Evolutionary conservation across 108 stramenopile genomes (phyloP).

Genomic region (Seminavis robusta): DNA sequence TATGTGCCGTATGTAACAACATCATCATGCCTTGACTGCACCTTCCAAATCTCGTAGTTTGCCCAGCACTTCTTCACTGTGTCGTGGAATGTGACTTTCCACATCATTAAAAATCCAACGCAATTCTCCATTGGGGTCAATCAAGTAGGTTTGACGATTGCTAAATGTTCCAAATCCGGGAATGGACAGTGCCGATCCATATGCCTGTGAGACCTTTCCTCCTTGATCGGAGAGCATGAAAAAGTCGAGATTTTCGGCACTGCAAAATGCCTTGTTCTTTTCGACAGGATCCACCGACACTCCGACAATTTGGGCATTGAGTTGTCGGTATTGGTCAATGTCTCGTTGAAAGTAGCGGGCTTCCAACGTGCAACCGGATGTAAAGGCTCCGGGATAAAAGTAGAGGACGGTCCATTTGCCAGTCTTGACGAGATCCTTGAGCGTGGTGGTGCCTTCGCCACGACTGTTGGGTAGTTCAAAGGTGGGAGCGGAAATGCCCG

Average conservation of each 20-base stretch:
- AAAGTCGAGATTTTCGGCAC: conserved; percentile 63
- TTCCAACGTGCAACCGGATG: conserved; percentile 78
- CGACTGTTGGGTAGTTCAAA: conserved; percentile 70
- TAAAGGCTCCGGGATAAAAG: conserved; percentile 87
- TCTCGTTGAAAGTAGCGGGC: conserved; percentile 69
- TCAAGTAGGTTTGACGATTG: conserved; percentile 82
- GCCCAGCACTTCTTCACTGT: conserved; percentile 67
- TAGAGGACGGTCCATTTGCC: conserved; percentile 77
- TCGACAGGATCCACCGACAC: conserved; percentile 78
- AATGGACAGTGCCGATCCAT: conserved; percentile 55
- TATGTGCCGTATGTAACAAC: no score
- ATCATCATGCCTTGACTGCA: background rate
- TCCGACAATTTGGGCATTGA: conserved; percentile 74
- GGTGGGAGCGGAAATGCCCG: conserved; percentile 49
- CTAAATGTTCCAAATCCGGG: conserved; percentile 81
- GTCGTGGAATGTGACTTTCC: conserved; percentile 59
- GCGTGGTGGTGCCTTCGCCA: conserved; percentile 37
- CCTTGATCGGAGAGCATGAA: conserved; percentile 70
- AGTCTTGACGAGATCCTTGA: conserved; percentile 30
- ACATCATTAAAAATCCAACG: conserved; percentile 81
- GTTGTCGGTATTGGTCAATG: conserved; percentile 34
- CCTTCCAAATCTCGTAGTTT: conserved; percentile 64
- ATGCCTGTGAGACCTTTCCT: conserved; percentile 55
- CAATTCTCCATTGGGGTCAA: conserved; percentile 71
- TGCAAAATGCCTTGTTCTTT: conserved; percentile 79